Conservation (phyloP, 2,329 filamentous ascomycete species). For the Boeremia exigua region DNA sequence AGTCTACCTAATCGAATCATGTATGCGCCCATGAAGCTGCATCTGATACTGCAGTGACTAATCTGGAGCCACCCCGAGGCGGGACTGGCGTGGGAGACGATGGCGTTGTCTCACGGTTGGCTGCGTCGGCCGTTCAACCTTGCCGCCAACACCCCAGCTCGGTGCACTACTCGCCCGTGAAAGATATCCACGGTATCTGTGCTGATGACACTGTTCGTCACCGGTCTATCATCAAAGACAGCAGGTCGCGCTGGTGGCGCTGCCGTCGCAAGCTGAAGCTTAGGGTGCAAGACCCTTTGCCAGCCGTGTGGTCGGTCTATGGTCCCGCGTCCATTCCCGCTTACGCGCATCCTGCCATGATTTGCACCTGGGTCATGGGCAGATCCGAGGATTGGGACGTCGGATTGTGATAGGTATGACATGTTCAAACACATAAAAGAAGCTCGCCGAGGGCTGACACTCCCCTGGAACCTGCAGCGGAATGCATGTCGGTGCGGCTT, state of each 20-base stretch:
- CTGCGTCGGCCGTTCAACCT: slow-evolving; percentile 24
- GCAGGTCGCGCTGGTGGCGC: slow-evolving; percentile 29
- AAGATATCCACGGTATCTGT: slow-evolving; percentile 13
- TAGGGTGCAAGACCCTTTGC: slow-evolving; percentile 16
- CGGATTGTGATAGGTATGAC: slow-evolving; percentile 41
- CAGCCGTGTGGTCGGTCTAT: slow-evolving; percentile 9
- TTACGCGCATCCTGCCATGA: slow-evolving; percentile 35
- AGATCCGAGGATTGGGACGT: slow-evolving; percentile 37
- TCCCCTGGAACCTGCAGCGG: slow-evolving; percentile 16
- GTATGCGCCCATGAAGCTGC: slow-evolving; percentile 1
- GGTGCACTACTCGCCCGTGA: slow-evolving; percentile 21
- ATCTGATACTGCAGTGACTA: slow-evolving; percentile 12
- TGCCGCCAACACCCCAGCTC: slow-evolving; percentile 31
- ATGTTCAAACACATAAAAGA: slow-evolving; percentile 31
- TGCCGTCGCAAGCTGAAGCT: slow-evolving; percentile 26
- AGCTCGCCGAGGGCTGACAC: slow-evolving; percentile 27
- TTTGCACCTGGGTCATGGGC: slow-evolving; percentile 37
- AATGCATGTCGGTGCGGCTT: slow-evolving; percentile 3
- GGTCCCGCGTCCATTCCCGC: slow-evolving; percentile 19
- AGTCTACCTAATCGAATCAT: slow-evolving; percentile 1
- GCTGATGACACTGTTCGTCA: slow-evolving; percentile 9
- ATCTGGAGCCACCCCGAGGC: slow-evolving; percentile 10
- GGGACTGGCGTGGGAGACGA: slow-evolving; percentile 17
- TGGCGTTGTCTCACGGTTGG: slow-evolving; percentile 19
- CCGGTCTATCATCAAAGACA: slow-evolving; percentile 12